phyloP scores from a whole-genome alignment of 1,139 yeast species.

The Geotrichum europaeum region DNA sequence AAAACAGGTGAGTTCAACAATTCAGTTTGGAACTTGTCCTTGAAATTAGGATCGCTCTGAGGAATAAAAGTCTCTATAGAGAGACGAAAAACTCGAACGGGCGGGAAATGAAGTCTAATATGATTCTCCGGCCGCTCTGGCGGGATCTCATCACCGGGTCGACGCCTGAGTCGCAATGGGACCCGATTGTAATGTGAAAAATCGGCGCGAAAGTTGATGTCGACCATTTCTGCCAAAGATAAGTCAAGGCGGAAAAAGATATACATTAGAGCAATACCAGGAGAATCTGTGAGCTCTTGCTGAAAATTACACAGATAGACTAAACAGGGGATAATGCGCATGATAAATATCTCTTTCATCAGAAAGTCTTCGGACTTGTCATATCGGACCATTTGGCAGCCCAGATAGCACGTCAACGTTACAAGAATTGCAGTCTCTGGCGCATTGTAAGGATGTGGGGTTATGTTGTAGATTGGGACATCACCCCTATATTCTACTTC shows the following conservation, averaged over 20 bases:
- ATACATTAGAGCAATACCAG: slow-evolving; percentile 18
- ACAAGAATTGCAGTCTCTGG: slow-evolving; percentile 11
- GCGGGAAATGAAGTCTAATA: too few relatives aligned
- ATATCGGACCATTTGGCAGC: slow-evolving; percentile 16
- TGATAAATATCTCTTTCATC: slow-evolving; percentile 4
- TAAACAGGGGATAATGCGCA: slow-evolving; percentile 13
- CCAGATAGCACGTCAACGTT: slow-evolving; percentile 14
- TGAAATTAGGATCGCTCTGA: too few relatives aligned
- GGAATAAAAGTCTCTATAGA: too few relatives aligned
- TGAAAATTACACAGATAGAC: slow-evolving; percentile 11
- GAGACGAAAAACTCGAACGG: too few relatives aligned
- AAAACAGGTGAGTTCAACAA: too few relatives aligned
- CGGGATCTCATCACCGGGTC: too few relatives aligned
- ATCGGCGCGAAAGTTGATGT: neutral
- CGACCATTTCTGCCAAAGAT: slow-evolving; percentile 8
- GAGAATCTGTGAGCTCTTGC: slow-evolving; percentile 16
- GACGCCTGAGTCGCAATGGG: too few relatives aligned
- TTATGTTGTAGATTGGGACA: neutral
- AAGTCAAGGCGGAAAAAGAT: slow-evolving; percentile 15
- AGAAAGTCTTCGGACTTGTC: slow-evolving; percentile 9
- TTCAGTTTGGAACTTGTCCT: too few relatives aligned
- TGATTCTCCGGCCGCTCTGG: too few relatives aligned
- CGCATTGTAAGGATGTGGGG: slow-evolving; percentile 2
- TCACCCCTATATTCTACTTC: neutral
- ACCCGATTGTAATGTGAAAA: too few relatives aligned